phyloP scores from a whole-genome alignment of 2,329 filamentous ascomycete genomes.

The Zopfia rhizophila region DNA sequence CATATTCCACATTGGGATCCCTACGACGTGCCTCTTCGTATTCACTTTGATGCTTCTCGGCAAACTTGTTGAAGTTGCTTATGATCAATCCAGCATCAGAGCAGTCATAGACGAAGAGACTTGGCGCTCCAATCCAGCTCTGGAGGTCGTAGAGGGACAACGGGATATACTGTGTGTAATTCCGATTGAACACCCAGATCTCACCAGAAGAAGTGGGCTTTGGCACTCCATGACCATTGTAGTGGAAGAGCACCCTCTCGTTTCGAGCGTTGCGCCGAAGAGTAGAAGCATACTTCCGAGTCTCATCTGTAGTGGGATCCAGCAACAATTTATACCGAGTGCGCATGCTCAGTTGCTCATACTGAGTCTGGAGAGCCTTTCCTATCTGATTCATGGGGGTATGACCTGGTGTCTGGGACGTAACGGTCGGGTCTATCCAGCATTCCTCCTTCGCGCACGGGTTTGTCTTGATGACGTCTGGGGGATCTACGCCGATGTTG shows the following conservation, averaged over 20 bases:
- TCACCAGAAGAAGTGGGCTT: conserved; percentile 95
- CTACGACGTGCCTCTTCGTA: conserved; percentile 79
- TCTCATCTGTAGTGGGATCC: conserved; percentile 96
- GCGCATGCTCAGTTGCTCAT: conserved; percentile 92
- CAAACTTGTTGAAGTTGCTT: conserved; percentile 91
- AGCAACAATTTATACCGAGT: conserved; percentile 98
- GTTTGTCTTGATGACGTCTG: conserved; percentile 94
- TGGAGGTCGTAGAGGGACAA: conserved; percentile 95
- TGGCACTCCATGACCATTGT: conserved; percentile 97
- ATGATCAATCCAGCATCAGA: conserved; percentile 97
- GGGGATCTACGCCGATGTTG: conserved; percentile 97
- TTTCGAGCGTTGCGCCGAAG: conserved; percentile 93
- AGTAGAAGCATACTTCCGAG: conserved; percentile 94
- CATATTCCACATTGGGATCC: conserved; percentile 73
- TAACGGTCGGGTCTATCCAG: conserved; percentile 91
- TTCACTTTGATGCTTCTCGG: conserved; percentile 93
- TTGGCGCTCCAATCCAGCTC: conserved; percentile 93
- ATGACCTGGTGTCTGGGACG: conserved; percentile 73
- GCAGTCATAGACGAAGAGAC: conserved; percentile 97
- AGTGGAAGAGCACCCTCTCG: conserved; percentile 95
- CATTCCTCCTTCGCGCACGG: conserved; percentile 94
- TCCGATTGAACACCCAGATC: conserved; percentile 99
- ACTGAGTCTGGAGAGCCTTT: conserved; percentile 94
- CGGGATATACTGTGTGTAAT: conserved; percentile 98
- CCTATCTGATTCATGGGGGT: conserved; percentile 95